phyloP scores from a whole-genome alignment of 345 rosid genomes.

The Euphorbia lathyris region DNA sequence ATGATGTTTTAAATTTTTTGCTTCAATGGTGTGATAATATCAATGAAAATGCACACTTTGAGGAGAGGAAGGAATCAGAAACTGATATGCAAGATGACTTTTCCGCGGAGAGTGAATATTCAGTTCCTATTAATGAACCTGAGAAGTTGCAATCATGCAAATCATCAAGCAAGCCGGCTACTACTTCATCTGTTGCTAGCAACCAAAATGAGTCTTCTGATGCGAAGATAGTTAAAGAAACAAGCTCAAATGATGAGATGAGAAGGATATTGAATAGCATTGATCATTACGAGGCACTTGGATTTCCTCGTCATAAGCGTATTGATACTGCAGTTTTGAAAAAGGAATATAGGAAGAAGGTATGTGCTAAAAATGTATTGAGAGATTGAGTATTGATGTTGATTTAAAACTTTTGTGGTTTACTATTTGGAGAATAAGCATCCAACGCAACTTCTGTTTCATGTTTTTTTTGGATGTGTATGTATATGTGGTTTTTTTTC shows the following conservation, averaged over 20 bases:
- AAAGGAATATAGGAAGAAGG: constrained; percentile 93
- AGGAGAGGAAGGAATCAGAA: constrained; percentile 66
- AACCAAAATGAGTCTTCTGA: constrained; percentile 44
- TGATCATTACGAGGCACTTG: constrained; percentile 86
- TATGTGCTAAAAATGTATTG: constrained; percentile 14
- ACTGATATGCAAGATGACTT: constrained; percentile 63
- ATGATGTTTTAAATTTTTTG: constrained; percentile 67
- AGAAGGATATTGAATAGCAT: constrained; percentile 67
- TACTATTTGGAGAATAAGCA: neutral
- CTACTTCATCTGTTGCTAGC: constrained; percentile 45
- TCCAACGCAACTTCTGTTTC: neutral
- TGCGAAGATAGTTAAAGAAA: constrained; percentile 44
- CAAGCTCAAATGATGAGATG: constrained; percentile 72
- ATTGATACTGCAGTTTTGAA: constrained; percentile 59
- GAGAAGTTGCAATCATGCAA: constrained; percentile 62
- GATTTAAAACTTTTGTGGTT: neutral
- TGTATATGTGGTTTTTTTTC: neutral
- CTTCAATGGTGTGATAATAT: constrained; percentile 79
- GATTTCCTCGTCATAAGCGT: constrained; percentile 63
- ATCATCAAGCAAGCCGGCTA: constrained; percentile 55
- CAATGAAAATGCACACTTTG: constrained; percentile 49
- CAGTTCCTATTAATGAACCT: constrained; percentile 51
- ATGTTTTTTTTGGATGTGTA: neutral
- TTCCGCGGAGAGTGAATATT: constrained; percentile 51
- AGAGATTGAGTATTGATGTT: neutral